These are phyloP conservation scores for Corynascus novoguineensis DNA, from an alignment of 495 filamentous ascomycete genomes.

Conservation along the genomic window DNA sequence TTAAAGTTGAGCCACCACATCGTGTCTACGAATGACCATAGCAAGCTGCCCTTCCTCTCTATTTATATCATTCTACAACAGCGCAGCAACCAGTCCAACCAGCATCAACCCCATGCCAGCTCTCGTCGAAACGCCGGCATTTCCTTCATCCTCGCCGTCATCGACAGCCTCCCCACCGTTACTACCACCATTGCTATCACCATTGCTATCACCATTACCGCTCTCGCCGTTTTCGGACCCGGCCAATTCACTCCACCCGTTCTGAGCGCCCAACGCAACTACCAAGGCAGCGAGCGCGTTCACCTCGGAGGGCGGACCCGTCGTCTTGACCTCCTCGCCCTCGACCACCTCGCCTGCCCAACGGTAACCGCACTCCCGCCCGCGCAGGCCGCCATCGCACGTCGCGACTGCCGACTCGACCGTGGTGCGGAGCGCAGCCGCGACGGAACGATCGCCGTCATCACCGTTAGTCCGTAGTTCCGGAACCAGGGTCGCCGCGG, in stretches of 20 bases:
- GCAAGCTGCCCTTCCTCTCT: background rate
- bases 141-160: background rate
- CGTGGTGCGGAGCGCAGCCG: constrained; percentile 56
- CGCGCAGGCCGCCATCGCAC: constrained; percentile 55
- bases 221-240: background rate
- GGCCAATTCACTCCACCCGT: background rate
- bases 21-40: too few species aligned
- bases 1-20: too few species aligned
- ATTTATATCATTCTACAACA: too few species aligned
- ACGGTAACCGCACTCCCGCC: constrained; percentile 55
- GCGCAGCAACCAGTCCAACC: background rate
- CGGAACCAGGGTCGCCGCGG: constrained; percentile 61
- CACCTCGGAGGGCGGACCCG: background rate
- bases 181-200: background rate
- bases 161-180: background rate
- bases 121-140: background rate
- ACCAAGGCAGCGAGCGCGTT: background rate
- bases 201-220: background rate
- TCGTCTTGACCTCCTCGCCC: background rate
- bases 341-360: constrained; percentile 8
- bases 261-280: background rate
- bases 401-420: constrained; percentile 59
- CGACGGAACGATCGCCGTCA: constrained; percentile 39
- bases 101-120: background rate
- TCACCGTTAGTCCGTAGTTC: too few species aligned